Evolutionary conservation across 2,329 filamentous ascomycete genomes (phyloP), one percentile per base, ranked within the genome.

Genomic region (Pseudogymnoascus destructans): DNA sequence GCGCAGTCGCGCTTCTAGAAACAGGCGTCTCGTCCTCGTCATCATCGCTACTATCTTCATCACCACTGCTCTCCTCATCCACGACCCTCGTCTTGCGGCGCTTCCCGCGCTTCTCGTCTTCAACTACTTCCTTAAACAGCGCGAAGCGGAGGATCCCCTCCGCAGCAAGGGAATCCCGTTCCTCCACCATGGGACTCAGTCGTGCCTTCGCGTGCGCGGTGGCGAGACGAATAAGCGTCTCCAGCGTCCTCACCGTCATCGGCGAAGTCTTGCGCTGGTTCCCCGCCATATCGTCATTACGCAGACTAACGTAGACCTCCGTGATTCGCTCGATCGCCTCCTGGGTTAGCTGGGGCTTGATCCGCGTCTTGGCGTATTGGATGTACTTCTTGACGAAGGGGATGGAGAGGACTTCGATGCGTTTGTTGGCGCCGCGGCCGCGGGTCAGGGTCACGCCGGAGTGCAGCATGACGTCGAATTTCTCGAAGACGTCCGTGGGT

Each of bases 331-430:
- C 89, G 9, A 90, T 89, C 5, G 93, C 92, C 46, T 89, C 89
- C 68, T 93, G 89, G 0, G 91, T 95, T 61, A 98, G 76, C 38
- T 95, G 77, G 0, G 93, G 93, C 79, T 90, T 95, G 67, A 95
- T 80, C 68, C 93, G 79, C 33, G 82, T 87, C 75, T 98, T 98
- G 63, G 93, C 90, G 71, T 98, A 98, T 70, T 98, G 93, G 49
- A 98, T 95, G 72, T 96, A 98, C 74, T 98, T 98, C 76, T 98
- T 98, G 77, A 98, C 90, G 73, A 98, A 98, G 0, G 91, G 88
- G 61, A 98, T 96, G 73, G 88, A 95, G 58, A 98, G 77, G 11
- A 98, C 88, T 70, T 96, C 90, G 4, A 87, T 82, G 63, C 86
- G 86, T 71, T 87, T 87, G 65, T 82, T 82, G 23, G 85, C 75